These are phyloP conservation scores for Brassica juncea DNA, from an alignment of 345 rosid genomes.

Conservation along the genomic window DNA sequence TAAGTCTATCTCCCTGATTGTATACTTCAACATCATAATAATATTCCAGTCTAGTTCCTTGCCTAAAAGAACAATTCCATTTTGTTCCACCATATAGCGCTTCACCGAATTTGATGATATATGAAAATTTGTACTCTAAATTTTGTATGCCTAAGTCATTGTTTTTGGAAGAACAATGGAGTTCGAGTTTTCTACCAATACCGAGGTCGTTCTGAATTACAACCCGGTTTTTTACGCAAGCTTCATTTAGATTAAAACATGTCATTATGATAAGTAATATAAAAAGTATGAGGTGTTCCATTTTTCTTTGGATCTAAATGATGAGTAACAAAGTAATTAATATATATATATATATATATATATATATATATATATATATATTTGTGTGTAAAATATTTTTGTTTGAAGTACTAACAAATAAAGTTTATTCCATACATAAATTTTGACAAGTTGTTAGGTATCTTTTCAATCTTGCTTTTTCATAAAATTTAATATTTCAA, in stretches of 20 bases:
- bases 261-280: neutral
- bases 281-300: neutral
- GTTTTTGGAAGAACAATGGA: neutral
- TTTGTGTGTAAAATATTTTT: neutral
- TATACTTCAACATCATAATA: neutral
- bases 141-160: neutral
- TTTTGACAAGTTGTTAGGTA: neutral
- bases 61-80: neutral
- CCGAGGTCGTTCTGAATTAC: neutral
- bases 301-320: neutral
- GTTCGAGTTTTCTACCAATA: neutral
- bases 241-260: neutral
- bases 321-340: neutral
- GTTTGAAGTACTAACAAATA: neutral
- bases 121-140: neutral
- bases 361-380: no score
- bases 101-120: neutral
- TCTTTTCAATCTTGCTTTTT: neutral
- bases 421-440: neutral
- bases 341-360: no score
- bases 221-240: neutral
- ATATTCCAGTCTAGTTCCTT: neutral
- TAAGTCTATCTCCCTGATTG: neutral
- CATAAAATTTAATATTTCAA: neutral
- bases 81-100: neutral